Conservation (phyloP, 306 rosid genomes). For the Quercus berberidifolia region DNA sequence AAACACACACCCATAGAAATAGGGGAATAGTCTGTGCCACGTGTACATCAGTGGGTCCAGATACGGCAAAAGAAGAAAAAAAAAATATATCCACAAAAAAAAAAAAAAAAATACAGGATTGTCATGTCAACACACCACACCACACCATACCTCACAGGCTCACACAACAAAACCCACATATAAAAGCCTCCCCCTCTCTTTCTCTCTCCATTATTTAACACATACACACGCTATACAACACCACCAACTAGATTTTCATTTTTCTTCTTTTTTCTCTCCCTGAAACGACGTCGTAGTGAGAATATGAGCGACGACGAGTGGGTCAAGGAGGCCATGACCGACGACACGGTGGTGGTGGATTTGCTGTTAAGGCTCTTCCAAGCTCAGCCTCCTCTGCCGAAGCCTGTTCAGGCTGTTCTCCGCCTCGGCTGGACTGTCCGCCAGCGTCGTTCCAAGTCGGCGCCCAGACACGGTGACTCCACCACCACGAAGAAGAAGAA, state of each 20-base stretch:
- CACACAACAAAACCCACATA: slow-evolving; percentile 5
- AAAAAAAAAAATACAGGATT: neutral
- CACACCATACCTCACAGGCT: neutral
- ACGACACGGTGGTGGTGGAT: slow-evolving; percentile 43
- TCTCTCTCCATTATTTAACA: neutral
- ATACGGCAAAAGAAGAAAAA: neutral
- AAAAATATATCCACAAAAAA: neutral
- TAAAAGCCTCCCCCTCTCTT: neutral
- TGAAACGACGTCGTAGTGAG: neutral
- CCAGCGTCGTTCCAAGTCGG: slow-evolving; percentile 59
- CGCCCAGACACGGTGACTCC: slow-evolving; percentile 11
- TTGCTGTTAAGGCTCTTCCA: slow-evolving; percentile 26
- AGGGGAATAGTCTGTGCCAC: slow-evolving; percentile 10
- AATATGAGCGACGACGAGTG: slow-evolving; percentile 56
- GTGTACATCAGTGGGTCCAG: slow-evolving; percentile 7
- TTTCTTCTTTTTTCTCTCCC: neutral
- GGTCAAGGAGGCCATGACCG: slow-evolving; percentile 61
- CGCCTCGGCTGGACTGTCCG: slow-evolving; percentile 52
- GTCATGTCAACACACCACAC: slow-evolving; percentile 2
- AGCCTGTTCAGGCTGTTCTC: neutral
- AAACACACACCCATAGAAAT: neutral
- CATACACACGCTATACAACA: slow-evolving; percentile 7
- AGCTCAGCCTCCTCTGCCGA: slow-evolving; percentile 16
- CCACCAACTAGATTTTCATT: slow-evolving; percentile 15
- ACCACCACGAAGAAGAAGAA: slow-evolving; percentile 12